These are phyloP conservation scores for Nothophoma quercina DNA, from an alignment of 2,329 filamentous ascomycete genomes.

Conservation along the genomic window DNA sequence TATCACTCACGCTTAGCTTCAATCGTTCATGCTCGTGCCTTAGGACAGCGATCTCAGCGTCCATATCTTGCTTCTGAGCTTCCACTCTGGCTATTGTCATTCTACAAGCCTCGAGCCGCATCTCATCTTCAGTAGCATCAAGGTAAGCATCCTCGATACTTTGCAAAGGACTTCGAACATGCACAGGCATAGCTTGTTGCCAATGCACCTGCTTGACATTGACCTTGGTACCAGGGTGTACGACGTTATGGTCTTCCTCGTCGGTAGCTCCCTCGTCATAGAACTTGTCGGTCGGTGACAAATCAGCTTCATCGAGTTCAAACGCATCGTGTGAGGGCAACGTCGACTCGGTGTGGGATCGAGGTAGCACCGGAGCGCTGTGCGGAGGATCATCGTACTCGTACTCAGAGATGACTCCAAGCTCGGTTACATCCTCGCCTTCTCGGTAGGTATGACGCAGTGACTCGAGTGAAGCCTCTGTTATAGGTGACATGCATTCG, in stretches of 20 bases:
- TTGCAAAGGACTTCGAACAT: conserved; percentile 31
- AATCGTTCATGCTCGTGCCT: conserved; percentile 19
- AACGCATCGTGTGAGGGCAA: conserved; percentile 1
- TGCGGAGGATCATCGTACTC: conserved; percentile 4
- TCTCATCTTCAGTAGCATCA: conserved; percentile 22
- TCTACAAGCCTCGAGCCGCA: conserved; percentile 11
- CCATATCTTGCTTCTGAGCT: conserved; percentile 15
- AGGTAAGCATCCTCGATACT: conserved; percentile 31
- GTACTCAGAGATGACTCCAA: conserved; percentile 31
- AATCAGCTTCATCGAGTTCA: conserved; percentile 19
- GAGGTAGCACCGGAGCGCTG: conserved; percentile 4
- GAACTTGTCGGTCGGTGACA: conserved; percentile 19
- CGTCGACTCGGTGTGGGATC: conserved; percentile 3
- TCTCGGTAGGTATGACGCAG: conserved; percentile 16
- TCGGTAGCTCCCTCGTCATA: background rate
- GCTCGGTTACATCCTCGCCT: conserved; percentile 20
- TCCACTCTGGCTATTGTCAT: conserved; percentile 7
- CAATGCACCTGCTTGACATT: background rate
- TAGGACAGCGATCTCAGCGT: conserved; percentile 16
- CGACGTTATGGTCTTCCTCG: background rate
- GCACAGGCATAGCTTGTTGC: conserved; percentile 4
- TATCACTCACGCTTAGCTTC: conserved; percentile 13
- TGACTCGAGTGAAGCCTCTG: conserved; percentile 31
- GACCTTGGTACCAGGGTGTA: conserved; percentile 14
- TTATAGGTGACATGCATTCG: conserved; percentile 35